A percentile compares a stretch with the other conserved stretches of the same genome.
Evolutionary conservation across 768 basidiomycete genomes (phyloP).

Genomic region (Phlebiopsis gigantea): DNA sequence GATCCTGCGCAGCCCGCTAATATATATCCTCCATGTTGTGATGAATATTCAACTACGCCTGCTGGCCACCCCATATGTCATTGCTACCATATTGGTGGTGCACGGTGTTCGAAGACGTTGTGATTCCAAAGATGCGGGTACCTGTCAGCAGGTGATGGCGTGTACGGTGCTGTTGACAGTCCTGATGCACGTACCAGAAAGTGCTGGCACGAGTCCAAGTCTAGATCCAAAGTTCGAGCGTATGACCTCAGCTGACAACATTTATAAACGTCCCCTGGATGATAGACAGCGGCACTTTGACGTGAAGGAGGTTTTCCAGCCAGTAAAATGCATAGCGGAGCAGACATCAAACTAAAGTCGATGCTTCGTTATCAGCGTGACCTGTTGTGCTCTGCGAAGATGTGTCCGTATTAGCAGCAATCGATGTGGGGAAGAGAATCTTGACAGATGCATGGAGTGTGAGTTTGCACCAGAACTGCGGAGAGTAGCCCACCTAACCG

Average conservation of each 20-base stretch:
- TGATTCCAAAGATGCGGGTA: no score
- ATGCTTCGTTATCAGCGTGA: background rate
- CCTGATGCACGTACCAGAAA: background rate
- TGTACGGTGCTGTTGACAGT: no score
- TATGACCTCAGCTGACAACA: background rate
- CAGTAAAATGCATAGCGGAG: background rate
- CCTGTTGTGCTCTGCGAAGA: background rate
- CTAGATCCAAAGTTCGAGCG: background rate
- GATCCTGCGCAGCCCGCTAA: no score
- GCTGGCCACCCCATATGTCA: background rate
- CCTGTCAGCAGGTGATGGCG: no score
- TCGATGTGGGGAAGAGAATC: background rate
- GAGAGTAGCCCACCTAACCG: background rate
- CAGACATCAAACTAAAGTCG: background rate
- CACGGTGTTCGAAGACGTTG: background rate
- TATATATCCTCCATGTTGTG: background rate
- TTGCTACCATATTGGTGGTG: background rate
- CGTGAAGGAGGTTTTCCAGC: background rate
- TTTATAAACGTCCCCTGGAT: background rate
- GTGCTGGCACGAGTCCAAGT: background rate
- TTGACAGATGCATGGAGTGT: background rate
- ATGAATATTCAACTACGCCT: background rate
- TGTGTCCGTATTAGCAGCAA: background rate
- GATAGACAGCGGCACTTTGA: background rate
- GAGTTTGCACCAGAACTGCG: background rate